A percentile compares a stretch with the other conserved stretches of the same genome.
phyloP scores from a whole-genome alignment of 805 yeast genomes.

The Tetrapisispora nanseiensis region DNA sequence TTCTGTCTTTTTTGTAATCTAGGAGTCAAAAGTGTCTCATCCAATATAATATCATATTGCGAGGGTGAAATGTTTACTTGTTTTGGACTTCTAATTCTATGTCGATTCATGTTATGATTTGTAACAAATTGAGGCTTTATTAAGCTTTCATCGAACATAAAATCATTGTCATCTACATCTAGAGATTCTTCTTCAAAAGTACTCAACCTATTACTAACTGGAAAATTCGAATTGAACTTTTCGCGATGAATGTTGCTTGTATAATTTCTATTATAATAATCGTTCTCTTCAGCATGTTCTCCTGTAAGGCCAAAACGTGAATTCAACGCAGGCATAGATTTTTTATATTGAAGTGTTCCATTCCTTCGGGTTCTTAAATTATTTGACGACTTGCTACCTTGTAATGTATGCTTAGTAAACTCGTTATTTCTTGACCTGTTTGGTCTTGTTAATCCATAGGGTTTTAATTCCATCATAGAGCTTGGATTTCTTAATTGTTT shows the following conservation, averaged over 20 bases:
- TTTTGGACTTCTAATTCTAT: not conserved
- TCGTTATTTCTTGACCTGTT: not conserved
- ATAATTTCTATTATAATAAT: not conserved
- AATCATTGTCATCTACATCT: constrained; percentile 13
- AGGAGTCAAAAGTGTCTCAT: constrained; percentile 22
- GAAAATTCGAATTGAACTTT: not conserved
- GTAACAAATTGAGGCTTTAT: constrained; percentile 22
- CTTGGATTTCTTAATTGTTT: constrained; percentile 21
- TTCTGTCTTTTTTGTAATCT: constrained; percentile 19
- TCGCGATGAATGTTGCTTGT: not conserved
- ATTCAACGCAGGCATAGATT: constrained; percentile 21
- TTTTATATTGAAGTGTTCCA: constrained; percentile 17
- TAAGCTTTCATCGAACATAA: constrained; percentile 18
- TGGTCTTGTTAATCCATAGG: constrained; percentile 1
- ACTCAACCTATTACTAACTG: not conserved
- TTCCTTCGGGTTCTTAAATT: constrained; percentile 15
- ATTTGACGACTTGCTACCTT: constrained; percentile 22
- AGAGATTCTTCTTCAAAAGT: constrained; percentile 6
- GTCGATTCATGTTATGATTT: constrained; percentile 2
- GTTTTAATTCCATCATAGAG: constrained; percentile 26
- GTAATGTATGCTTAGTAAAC: constrained; percentile 6
- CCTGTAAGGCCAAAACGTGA: not conserved
- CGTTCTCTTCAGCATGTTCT: not conserved
- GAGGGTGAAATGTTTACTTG: constrained; percentile 19
- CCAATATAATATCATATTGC: constrained; percentile 20